Conservation (phyloP, 495 filamentous ascomycete genomes). For the Halenospora varia region DNA sequence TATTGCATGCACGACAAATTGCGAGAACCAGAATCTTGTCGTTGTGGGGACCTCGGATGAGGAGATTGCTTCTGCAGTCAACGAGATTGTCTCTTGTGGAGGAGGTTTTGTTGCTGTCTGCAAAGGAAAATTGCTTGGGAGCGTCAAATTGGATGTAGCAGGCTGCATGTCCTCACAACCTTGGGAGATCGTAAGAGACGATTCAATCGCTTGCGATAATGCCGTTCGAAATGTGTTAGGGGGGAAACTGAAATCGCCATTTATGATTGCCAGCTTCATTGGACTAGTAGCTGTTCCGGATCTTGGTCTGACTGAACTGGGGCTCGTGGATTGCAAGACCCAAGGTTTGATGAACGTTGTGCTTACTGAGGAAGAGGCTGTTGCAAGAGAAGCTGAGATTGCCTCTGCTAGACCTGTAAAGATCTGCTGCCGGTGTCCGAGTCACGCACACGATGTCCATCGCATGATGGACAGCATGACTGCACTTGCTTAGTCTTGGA, state of each 20-base stretch:
- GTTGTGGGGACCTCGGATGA: conserved; percentile 6
- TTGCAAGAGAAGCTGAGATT: too few species aligned
- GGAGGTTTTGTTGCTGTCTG: conserved; percentile 7
- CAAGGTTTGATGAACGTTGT: conserved; percentile 6
- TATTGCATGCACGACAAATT: conserved; percentile 11
- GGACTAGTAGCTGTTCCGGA: conserved; percentile 6
- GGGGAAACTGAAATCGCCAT: conserved; percentile 1
- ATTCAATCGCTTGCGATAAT: background rate
- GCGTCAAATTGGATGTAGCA: conserved; percentile 11
- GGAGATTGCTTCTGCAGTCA: conserved; percentile 6
- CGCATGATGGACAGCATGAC: background rate
- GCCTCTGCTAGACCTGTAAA: background rate
- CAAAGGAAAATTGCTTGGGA: conserved; percentile 2
- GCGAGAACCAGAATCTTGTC: conserved; percentile 11
- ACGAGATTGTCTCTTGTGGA: background rate
- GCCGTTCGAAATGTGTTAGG: background rate
- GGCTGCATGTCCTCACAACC: conserved; percentile 9
- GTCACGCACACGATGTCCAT: conserved; percentile 1
- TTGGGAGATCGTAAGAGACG: background rate
- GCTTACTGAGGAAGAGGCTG: background rate
- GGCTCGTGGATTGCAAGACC: conserved; percentile 6
- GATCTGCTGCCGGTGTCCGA: conserved; percentile 7
- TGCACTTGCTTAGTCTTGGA: background rate
- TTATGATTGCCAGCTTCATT: conserved; percentile 7
- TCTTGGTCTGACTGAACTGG: conserved; percentile 5